These are phyloP conservation scores for Neonectria neomacrospora DNA, from an alignment of 2,329 filamentous ascomycete species.

Conservation along the genomic window DNA sequence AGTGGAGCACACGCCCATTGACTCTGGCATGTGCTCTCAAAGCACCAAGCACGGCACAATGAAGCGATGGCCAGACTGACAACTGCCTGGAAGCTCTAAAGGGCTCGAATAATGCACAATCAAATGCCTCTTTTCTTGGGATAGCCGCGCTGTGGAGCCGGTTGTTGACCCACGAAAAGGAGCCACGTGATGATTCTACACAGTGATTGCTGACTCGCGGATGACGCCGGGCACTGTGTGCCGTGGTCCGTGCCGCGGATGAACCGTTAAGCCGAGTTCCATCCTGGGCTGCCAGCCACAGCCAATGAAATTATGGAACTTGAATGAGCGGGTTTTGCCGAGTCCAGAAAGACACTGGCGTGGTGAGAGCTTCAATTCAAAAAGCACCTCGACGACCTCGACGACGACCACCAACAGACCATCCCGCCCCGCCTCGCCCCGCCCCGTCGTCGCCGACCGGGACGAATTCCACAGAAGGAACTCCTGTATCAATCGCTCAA, in stretches of 20 bases:
- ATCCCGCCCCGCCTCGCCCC: not conserved
- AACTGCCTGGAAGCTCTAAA: slow-evolving; percentile 16
- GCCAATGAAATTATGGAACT: slow-evolving; percentile 43
- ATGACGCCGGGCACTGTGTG: slow-evolving; percentile 42
- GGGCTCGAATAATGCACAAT: slow-evolving; percentile 33
- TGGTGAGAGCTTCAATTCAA: slow-evolving; percentile 24
- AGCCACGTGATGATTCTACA: slow-evolving; percentile 50
- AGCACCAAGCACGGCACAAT: slow-evolving; percentile 37
- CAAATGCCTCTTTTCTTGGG: slow-evolving; percentile 40
- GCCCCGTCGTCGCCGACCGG: no score
- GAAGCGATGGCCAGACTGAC: slow-evolving; percentile 18
- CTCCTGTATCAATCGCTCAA: not conserved
- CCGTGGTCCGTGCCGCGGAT: slow-evolving; percentile 35
- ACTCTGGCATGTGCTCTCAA: slow-evolving; percentile 46
- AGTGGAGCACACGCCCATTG: slow-evolving; percentile 47
- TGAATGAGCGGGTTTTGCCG: slow-evolving; percentile 4
- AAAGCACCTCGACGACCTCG: slow-evolving; percentile 12
- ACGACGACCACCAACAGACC: slow-evolving; percentile 1
- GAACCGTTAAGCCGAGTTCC: slow-evolving; percentile 44
- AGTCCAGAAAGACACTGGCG: slow-evolving; percentile 14
- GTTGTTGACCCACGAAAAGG: slow-evolving; percentile 46
- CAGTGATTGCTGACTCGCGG: slow-evolving; percentile 39
- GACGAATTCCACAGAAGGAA: not conserved
- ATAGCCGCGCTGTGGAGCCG: slow-evolving; percentile 40
- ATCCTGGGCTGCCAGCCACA: slow-evolving; percentile 1